Conservation (phyloP, 2,329 filamentous ascomycete species). For the Helicocarpus griseus region DNA sequence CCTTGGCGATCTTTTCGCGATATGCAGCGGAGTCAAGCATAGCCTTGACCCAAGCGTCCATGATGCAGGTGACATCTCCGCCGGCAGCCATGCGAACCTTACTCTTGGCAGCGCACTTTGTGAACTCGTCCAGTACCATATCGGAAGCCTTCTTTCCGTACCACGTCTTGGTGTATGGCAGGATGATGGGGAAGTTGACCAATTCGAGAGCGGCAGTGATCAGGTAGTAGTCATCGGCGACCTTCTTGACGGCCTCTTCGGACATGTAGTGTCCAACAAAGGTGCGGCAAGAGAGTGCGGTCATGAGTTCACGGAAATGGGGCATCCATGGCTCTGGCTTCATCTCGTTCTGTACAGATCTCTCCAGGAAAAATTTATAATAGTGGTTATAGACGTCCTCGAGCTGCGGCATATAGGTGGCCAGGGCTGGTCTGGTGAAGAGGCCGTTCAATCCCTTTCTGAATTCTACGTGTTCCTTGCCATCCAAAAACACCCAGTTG, state of each 20-base stretch:
- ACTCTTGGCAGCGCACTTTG: conserved; percentile 85
- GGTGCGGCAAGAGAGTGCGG: conserved; percentile 88
- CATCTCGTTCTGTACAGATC: conserved; percentile 61
- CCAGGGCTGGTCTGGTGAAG: conserved; percentile 84
- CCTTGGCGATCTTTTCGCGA: conserved; percentile 66
- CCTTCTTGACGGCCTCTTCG: conserved; percentile 82
- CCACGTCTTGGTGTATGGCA: conserved; percentile 93
- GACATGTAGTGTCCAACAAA: conserved; percentile 95
- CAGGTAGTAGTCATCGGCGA: conserved; percentile 92
- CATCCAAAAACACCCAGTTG: conserved; percentile 97
- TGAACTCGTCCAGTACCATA: conserved; percentile 81
- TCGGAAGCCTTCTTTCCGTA: conserved; percentile 93
- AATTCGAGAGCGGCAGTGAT: conserved; percentile 93
- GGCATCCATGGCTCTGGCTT: conserved; percentile 81
- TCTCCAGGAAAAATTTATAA: conserved; percentile 66
- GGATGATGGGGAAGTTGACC: conserved; percentile 95
- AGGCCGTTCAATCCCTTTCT: conserved; percentile 91
- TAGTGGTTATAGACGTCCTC: conserved; percentile 86
- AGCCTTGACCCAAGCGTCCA: conserved; percentile 85
- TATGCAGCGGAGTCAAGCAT: conserved; percentile 81
- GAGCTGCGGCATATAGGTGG: conserved; percentile 80
- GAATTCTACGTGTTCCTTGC: conserved; percentile 90
- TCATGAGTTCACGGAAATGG: conserved; percentile 88
- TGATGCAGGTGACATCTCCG: conserved; percentile 79
- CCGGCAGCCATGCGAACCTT: conserved; percentile 86